These are phyloP conservation scores for Trypanosoma cruzi DNA, from an alignment of 208 protist species.

Conservation along the genomic window DNA sequence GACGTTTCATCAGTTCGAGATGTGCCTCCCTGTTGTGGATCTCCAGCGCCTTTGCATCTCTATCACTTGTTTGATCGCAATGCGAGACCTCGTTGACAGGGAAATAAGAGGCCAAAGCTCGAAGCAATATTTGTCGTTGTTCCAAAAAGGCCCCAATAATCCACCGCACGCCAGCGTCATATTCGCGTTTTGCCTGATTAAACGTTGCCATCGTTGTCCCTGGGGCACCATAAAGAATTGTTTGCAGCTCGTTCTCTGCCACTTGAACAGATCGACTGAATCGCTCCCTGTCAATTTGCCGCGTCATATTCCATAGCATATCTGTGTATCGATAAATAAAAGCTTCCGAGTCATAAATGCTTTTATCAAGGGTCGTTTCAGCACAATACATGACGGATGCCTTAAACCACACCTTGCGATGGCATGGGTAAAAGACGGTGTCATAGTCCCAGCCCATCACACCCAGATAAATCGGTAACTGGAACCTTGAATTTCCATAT, in stretches of 20 bases:
- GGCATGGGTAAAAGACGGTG: constrained; percentile 30
- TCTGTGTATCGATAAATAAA: constrained; percentile 16
- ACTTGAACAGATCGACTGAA: constrained; percentile 25
- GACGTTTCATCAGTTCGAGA: neutral
- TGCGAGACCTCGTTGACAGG: neutral
- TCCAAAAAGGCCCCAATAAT: constrained; percentile 10
- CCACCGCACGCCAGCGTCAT: constrained; percentile 2
- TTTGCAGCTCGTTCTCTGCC: constrained; percentile 19
- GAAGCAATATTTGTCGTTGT: constrained; percentile 5
- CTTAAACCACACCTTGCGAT: constrained; percentile 27
- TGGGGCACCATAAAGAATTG: constrained; percentile 18
- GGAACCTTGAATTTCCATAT: too few species aligned
- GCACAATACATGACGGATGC: constrained; percentile 31
- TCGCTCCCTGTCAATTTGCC: constrained; percentile 1
- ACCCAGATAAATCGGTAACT: constrained; percentile 10
- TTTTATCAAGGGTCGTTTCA: constrained; percentile 32
- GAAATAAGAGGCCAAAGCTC: neutral
- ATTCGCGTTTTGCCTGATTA: neutral
- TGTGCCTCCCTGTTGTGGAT: neutral
- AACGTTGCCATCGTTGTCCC: constrained; percentile 19
- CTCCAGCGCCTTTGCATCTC: neutral
- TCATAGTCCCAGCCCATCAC: constrained; percentile 42
- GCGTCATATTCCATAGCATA: constrained; percentile 19
- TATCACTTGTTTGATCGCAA: neutral
- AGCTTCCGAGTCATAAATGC: neutral